These are phyloP conservation scores for Parathielavia hyrcaniae DNA, from an alignment of 495 filamentous ascomycete species.

Conservation along the genomic window DNA sequence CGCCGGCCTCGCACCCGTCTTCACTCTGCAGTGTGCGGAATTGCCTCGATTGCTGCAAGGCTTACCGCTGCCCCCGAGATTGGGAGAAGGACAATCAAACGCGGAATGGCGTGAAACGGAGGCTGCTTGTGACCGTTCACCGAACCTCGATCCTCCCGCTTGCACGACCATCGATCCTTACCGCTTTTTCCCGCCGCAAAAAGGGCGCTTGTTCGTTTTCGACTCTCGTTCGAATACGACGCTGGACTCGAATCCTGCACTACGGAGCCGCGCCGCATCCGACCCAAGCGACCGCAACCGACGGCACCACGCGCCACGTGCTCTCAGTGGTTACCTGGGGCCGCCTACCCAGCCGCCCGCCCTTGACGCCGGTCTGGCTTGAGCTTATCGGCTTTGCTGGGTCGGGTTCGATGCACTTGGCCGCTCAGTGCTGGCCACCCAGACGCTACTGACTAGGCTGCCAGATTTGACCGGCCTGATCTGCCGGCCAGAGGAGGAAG, in stretches of 20 bases:
- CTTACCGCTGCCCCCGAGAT: too few species aligned
- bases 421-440: neutral
- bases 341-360: conserved; percentile 4
- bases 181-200: neutral
- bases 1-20: too few species aligned
- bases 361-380: neutral
- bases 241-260: neutral
- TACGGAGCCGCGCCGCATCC: neutral
- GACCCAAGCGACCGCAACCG: conserved; percentile 2
- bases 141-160: too few species aligned
- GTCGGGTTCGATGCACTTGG: neutral
- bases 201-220: neutral
- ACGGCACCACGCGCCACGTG: conserved; percentile 1
- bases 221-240: neutral
- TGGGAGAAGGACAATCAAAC: too few species aligned
- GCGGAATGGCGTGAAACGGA: too few species aligned
- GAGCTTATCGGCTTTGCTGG: neutral
- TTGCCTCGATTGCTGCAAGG: too few species aligned
- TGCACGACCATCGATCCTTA: neutral
- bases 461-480: neutral
- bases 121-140: too few species aligned
- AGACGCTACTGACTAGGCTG: neutral
- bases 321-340: neutral
- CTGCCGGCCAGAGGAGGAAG: neutral
- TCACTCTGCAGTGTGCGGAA: too few species aligned